A percentile compares a stretch with the other conserved stretches of the same genome.
These are phyloP conservation scores for Cryptosporidium sp. DNA, from an alignment of 169 alveolate species.

Conservation along the genomic window DNA sequence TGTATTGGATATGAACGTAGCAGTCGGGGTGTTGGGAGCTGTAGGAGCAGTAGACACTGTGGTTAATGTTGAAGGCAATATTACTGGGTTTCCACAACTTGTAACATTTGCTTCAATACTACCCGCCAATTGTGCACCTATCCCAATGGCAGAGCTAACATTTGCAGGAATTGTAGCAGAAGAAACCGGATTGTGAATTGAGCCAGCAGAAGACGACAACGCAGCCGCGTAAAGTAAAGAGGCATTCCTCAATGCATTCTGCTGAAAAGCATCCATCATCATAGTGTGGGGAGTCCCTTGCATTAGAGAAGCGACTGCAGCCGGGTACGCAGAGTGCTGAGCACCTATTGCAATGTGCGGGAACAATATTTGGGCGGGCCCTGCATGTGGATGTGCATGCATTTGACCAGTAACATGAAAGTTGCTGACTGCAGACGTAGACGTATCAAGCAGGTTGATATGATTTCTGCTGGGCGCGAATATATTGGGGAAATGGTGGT, in stretches of 20 bases:
- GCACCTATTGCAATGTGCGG: slow-evolving; percentile 8
- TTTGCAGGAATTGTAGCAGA: background rate
- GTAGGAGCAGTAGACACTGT: slow-evolving; percentile 1
- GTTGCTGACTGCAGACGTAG: background rate
- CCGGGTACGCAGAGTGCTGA: background rate
- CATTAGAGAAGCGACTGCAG: background rate
- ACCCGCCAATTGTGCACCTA: background rate
- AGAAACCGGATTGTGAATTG: background rate
- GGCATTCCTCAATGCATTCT: slow-evolving; percentile 17
- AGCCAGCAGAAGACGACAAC: background rate
- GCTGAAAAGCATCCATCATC: slow-evolving; percentile 29
- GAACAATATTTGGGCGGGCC: slow-evolving; percentile 11
- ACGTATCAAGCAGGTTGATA: background rate
- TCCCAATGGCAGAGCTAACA: background rate
- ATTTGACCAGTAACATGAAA: background rate
- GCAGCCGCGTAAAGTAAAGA: slow-evolving; percentile 53
- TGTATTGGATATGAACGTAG: background rate
- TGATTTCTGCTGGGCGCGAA: background rate
- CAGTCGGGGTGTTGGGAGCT: background rate
- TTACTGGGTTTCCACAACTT: background rate
- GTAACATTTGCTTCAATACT: background rate
- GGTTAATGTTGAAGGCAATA: background rate
- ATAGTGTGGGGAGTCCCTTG: slow-evolving; percentile 1
- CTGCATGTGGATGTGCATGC: slow-evolving; percentile 10
- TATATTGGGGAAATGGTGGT: background rate